These are phyloP conservation scores for Malus fusca DNA, from an alignment of 306 rosid species.

Conservation along the genomic window DNA sequence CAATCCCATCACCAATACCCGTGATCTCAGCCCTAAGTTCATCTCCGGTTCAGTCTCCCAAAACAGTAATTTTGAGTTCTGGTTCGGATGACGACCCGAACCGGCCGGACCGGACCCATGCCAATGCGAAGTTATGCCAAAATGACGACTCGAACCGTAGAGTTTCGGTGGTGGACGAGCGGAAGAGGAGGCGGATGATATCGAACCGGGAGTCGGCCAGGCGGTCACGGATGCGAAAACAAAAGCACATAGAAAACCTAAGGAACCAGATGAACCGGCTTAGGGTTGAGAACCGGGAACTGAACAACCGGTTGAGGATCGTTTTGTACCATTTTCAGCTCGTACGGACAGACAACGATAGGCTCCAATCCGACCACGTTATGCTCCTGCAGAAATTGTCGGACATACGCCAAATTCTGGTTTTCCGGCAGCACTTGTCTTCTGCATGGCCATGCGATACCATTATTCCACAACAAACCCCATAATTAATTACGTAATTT, in stretches of 20 bases:
- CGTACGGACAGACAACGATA: conserved; percentile 45
- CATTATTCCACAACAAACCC: conserved; percentile 33
- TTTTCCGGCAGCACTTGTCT: conserved; percentile 37
- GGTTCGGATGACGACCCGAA: conserved; percentile 36
- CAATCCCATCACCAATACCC: conserved; percentile 20
- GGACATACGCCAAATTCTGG: conserved; percentile 42
- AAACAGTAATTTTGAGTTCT: conserved; percentile 14
- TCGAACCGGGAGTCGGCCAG: conserved; percentile 94
- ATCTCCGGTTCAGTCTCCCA: conserved; percentile 2
- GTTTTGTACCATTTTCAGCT: conserved; percentile 28
- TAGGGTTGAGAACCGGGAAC: conserved; percentile 57
- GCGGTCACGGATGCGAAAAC: conserved; percentile 88
- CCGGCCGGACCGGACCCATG: conserved; percentile 6
- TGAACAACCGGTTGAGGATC: conserved; percentile 47
- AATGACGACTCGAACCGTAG: conserved; percentile 9
- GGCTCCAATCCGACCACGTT: conserved; percentile 47
- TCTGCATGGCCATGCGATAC: conserved; percentile 57
- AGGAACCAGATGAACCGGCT: conserved; percentile 65
- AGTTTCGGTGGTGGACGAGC: conserved; percentile 31
- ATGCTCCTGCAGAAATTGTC: conserved; percentile 44
- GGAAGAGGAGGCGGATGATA: conserved; percentile 69
- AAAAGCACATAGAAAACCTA: conserved; percentile 74
- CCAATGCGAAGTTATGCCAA: conserved; percentile 11
- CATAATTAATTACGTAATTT: conserved; percentile 28
- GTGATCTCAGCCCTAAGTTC: conserved; percentile 32